phyloP scores from a whole-genome alignment of 345 rosid species.

The sweet orange (Citrus sinensis) region DNA sequence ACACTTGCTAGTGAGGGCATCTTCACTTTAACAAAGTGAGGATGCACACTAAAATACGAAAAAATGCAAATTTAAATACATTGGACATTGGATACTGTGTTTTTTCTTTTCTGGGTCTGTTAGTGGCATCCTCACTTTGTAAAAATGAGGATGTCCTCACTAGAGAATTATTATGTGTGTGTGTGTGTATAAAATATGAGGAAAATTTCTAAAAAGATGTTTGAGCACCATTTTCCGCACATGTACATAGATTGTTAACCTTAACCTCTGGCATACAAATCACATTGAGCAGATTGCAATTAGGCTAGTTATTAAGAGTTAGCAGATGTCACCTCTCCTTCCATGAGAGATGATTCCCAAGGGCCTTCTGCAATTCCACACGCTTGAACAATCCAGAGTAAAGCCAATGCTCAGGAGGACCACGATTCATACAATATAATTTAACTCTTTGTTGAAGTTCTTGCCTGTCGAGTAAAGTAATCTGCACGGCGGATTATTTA shows the following conservation, averaged over 20 bases:
- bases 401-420: slow-evolving; percentile 89
- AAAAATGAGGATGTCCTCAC: no score
- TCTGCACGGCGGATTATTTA: slow-evolving; percentile 41
- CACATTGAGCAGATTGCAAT: neutral
- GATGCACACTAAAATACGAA: no score
- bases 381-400: slow-evolving; percentile 73
- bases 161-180: no score
- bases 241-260: neutral
- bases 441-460: slow-evolving; percentile 75
- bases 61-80: no score
- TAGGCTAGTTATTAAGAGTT: neutral
- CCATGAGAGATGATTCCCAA: slow-evolving; percentile 99
- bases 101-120: no score
- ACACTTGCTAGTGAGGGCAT: no score
- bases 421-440: slow-evolving; percentile 59
- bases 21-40: no score
- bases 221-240: neutral
- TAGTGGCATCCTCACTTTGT: no score
- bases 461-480: slow-evolving; percentile 68
- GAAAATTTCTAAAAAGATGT: neutral
- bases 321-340: slow-evolving; percentile 69
- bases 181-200: no score
- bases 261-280: neutral
- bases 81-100: no score
- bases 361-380: slow-evolving; percentile 80